Percentiles rank a stretch among this genome's conserved stretches.
phyloP scores from a whole-genome alignment of 164 flowering plant species.

The Sedum album region DNA sequence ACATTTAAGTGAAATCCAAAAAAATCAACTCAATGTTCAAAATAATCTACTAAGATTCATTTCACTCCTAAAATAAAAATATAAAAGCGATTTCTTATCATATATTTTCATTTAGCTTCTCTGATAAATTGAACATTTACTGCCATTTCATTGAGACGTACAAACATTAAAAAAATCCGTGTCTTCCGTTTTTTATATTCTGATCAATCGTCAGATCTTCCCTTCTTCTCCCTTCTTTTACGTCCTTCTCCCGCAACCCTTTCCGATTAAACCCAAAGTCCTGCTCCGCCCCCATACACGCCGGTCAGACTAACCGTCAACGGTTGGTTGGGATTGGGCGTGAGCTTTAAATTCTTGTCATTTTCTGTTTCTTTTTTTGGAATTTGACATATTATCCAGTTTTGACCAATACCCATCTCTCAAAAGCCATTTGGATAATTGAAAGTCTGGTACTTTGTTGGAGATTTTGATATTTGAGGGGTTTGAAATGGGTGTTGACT shows the following conservation, averaged over 20 bases:
- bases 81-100: too few species aligned
- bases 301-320: neutral
- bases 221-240: neutral
- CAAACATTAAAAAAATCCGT: too few species aligned
- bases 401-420: neutral
- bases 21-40: too few species aligned
- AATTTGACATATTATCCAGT: neutral
- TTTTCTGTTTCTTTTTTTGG: neutral
- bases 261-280: neutral
- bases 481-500: neutral
- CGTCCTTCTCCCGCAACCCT: neutral
- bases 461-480: neutral
- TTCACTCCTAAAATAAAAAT: too few species aligned
- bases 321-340: neutral
- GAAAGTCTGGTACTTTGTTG: neutral
- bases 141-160: too few species aligned
- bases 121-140: too few species aligned
- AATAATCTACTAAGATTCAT: too few species aligned
- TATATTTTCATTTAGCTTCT: too few species aligned
- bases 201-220: neutral
- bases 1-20: too few species aligned
- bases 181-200: too few species aligned
- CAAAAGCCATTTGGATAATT: neutral
- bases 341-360: neutral
- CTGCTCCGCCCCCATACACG: conserved; percentile 5